Conservation (phyloP, 73 alveolate species). For the Paramecium sonneborni region DNA sequence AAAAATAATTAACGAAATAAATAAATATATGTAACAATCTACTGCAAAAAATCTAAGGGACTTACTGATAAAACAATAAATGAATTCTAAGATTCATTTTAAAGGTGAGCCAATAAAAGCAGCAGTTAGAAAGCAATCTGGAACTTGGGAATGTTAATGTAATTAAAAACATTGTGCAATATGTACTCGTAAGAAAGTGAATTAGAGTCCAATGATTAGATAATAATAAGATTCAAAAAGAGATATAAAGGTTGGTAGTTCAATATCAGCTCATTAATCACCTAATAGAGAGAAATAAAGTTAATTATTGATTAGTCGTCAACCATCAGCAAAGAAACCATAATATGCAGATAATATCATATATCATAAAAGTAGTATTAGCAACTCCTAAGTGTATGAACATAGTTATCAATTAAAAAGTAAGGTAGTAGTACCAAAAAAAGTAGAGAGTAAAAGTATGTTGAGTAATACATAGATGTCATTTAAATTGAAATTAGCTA, state of each 20-base stretch:
- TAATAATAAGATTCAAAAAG: background rate
- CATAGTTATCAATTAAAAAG: background rate
- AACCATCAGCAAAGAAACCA: slow-evolving; percentile 19
- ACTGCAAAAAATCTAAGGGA: slow-evolving; percentile 54
- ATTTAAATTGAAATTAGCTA: background rate
- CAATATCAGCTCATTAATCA: slow-evolving; percentile 53
- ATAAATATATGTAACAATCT: slow-evolving; percentile 2
- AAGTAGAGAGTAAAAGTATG: slow-evolving; percentile 42
- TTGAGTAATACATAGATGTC: slow-evolving; percentile 31
- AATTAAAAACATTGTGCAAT: background rate
- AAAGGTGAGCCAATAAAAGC: slow-evolving; percentile 36
- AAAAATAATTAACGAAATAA: background rate
- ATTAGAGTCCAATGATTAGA: background rate
- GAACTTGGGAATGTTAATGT: slow-evolving; percentile 43
- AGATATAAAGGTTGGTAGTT: slow-evolving; percentile 34
- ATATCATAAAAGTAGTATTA: background rate
- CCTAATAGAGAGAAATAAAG: slow-evolving; percentile 38
- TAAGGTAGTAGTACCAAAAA: slow-evolving; percentile 23
- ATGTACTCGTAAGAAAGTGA: background rate
- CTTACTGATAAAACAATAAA: slow-evolving; percentile 4
- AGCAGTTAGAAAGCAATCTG: background rate
- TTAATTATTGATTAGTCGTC: background rate
- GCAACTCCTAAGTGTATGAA: slow-evolving; percentile 39
- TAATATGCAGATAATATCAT: background rate
- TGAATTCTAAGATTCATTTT: slow-evolving; percentile 10